phyloP scores from a whole-genome alignment of 805 yeast genomes.

The Yamadazyma ubonensis region DNA sequence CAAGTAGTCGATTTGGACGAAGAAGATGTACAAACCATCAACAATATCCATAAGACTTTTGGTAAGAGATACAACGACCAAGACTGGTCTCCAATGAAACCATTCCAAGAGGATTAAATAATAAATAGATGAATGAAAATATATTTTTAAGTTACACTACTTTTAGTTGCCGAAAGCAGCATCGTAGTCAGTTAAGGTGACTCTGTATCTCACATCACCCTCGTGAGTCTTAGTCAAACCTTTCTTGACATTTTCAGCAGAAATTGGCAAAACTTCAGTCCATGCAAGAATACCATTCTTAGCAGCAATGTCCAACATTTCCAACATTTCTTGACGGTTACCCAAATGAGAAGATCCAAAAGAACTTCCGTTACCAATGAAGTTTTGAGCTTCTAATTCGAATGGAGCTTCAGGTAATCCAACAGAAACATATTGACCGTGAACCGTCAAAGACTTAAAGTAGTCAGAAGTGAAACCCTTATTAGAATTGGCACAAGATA shows the following conservation, averaged over 20 bases:
- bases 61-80: slow-evolving; percentile 36
- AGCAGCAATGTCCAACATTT: slow-evolving; percentile 64
- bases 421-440: slow-evolving; percentile 59
- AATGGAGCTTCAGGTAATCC: slow-evolving; percentile 59
- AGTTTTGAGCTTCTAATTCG: slow-evolving; percentile 49
- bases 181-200: slow-evolving; percentile 57
- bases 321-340: slow-evolving; percentile 60
- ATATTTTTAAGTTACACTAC: too few relatives aligned
- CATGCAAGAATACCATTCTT: slow-evolving; percentile 58
- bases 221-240: slow-evolving; percentile 54
- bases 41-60: slow-evolving; percentile 26
- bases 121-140: too few relatives aligned
- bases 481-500: slow-evolving; percentile 44
- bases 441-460: slow-evolving; percentile 49
- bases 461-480: slow-evolving; percentile 31
- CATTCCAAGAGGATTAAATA: slow-evolving; percentile 14
- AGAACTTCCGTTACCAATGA: slow-evolving; percentile 49
- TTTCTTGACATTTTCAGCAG: slow-evolving; percentile 50
- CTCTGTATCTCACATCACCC: slow-evolving; percentile 64
- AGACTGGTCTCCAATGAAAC: slow-evolving; percentile 26
- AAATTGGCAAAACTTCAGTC: slow-evolving; percentile 58
- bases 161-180: slow-evolving; percentile 1
- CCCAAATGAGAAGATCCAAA: slow-evolving; percentile 63
- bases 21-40: slow-evolving; percentile 35
- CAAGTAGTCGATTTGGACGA: slow-evolving; percentile 30